Conservation (phyloP, 352 stramenopile genomes). For the Pythium sukuiense region DNA sequence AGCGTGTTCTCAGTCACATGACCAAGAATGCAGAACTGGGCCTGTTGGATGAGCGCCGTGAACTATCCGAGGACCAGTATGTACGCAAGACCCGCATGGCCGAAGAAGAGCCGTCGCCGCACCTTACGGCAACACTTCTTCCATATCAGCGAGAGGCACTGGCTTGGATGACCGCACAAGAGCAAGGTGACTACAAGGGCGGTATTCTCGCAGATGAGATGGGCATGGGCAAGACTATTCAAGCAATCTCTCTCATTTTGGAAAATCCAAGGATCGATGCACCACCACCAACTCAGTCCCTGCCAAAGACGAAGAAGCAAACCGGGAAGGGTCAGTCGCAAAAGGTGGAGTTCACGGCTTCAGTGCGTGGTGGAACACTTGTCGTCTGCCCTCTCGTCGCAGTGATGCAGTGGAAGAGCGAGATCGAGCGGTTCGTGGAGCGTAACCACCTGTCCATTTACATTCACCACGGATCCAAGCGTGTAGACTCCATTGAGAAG, state of each 20-base stretch:
- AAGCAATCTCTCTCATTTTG: conserved; percentile 96
- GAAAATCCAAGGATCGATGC: conserved; percentile 63
- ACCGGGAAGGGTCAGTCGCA: conserved; percentile 14
- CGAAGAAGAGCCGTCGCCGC: conserved; percentile 71
- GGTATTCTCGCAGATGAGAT: conserved; percentile 99
- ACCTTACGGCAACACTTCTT: conserved; percentile 89
- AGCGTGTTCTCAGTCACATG: conserved; percentile 57
- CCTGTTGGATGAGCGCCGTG: conserved; percentile 66
- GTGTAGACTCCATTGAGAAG: conserved; percentile 50
- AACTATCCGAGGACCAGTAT: conserved; percentile 71
- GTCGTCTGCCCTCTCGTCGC: conserved; percentile 97
- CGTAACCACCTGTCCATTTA: conserved; percentile 91
- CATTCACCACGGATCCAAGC: conserved; percentile 96
- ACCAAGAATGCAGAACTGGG: conserved; percentile 44
- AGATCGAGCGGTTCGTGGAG: conserved; percentile 93
- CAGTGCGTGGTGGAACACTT: conserved; percentile 86
- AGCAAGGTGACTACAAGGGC: conserved; percentile 88
- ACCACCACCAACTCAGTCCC: background rate
- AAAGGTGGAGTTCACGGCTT: conserved; percentile 15
- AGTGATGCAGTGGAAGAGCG: conserved; percentile 92
- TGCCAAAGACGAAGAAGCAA: conserved; percentile 21
- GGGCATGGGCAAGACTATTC: conserved; percentile 97
- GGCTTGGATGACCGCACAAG: conserved; percentile 94
- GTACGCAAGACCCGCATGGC: conserved; percentile 65
- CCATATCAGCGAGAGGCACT: conserved; percentile 99